Evolutionary conservation across 352 stramenopile species (phyloP).

Genomic region (Globisporangium iwayamae): DNA sequence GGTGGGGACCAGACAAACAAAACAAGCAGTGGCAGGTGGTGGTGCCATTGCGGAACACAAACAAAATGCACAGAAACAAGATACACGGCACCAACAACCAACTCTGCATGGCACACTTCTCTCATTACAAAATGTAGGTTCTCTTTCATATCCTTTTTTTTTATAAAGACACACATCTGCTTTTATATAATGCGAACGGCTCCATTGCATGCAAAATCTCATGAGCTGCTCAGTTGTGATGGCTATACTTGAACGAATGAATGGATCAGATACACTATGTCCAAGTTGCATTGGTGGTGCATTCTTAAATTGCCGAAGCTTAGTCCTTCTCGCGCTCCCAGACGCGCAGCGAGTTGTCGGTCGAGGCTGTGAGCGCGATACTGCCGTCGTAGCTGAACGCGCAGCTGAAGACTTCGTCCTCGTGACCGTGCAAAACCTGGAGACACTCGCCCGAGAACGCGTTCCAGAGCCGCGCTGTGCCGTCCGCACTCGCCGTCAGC

Average conservation of each 20-base stretch:
- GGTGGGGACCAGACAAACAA: background rate
- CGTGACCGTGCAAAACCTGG: constrained; percentile 53
- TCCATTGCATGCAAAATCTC: background rate
- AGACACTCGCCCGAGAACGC: constrained; percentile 63
- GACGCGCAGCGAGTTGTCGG: constrained; percentile 69
- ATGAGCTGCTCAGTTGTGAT: background rate
- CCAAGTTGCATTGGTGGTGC: no score
- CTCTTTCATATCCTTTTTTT: constrained; percentile 7
- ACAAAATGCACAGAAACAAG: constrained; percentile 6
- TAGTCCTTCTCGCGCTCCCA: constrained; percentile 31
- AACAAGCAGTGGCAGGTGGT: no score
- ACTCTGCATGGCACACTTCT: constrained; percentile 5
- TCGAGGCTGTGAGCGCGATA: constrained; percentile 41
- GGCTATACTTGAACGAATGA: background rate
- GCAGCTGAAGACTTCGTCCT: constrained; percentile 60
- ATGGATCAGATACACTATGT: background rate
- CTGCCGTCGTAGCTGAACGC: constrained; percentile 64
- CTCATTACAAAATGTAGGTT: constrained; percentile 9
- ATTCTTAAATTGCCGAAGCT: background rate
- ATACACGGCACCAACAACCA: constrained; percentile 3
- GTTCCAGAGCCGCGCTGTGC: constrained; percentile 66
- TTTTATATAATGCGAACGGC: background rate
- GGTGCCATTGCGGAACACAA: no score
- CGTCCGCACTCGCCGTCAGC: constrained; percentile 51
- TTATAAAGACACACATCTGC: background rate